These are phyloP conservation scores for Imleria badia DNA, from an alignment of 768 basidiomycete species.

Conservation along the genomic window DNA sequence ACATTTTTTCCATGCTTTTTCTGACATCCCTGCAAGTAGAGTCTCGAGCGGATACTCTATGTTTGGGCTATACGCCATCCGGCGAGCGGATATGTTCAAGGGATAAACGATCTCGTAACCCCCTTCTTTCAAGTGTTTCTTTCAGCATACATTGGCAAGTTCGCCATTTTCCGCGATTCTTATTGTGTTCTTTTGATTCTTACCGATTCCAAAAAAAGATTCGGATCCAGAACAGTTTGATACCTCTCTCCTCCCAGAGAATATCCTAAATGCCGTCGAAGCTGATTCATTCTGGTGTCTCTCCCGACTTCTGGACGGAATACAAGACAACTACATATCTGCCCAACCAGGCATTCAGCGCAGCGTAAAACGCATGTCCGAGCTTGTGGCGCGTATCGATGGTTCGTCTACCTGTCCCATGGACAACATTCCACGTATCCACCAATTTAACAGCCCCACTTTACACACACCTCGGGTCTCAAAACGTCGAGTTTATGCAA, in stretches of 20 bases:
- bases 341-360: conserved; percentile 96
- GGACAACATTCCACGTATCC: neutral
- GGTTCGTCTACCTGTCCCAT: conserved; percentile 44
- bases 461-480: conserved; percentile 78
- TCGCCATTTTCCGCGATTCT: neutral
- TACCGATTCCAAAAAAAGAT: conserved; percentile 47
- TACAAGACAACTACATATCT: conserved; percentile 97
- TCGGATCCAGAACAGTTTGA: conserved; percentile 90
- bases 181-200: neutral
- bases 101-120: conserved; percentile 97
- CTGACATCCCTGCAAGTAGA: conserved; percentile 46
- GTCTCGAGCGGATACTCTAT: conserved; percentile 92
- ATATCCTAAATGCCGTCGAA: conserved; percentile 81
- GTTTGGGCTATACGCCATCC: conserved; percentile 99
- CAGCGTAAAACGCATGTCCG: conserved; percentile 91
- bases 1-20: neutral
- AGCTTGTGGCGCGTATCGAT: conserved; percentile 88
- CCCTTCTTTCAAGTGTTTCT: conserved; percentile 99
- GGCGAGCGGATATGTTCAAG: conserved; percentile 97
- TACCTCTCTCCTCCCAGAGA: conserved; percentile 66
- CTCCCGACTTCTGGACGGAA: conserved; percentile 91
- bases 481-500: conserved; percentile 99
- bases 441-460: conserved; percentile 61
- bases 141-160: conserved; percentile 86
- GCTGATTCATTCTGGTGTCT: conserved; percentile 99